Conservation (phyloP, 306 rosid genomes). For the Sicyos baderoa region DNA sequence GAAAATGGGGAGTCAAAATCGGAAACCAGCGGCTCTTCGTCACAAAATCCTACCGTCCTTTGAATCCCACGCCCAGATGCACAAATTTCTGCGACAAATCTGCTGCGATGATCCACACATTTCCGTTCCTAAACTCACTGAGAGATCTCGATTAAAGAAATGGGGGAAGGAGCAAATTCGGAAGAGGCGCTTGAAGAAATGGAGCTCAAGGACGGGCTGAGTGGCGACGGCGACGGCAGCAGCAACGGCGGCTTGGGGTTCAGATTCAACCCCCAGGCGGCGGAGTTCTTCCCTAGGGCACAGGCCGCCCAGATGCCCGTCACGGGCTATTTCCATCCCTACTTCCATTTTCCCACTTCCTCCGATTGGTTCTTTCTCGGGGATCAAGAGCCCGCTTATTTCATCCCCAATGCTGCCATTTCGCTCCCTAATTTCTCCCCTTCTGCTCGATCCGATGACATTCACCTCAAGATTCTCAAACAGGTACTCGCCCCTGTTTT, state of each 20-base stretch:
- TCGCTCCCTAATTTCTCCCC: constrained; percentile 43
- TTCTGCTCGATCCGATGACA: constrained; percentile 48
- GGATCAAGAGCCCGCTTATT: constrained; percentile 58
- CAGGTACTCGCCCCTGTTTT: constrained; percentile 45
- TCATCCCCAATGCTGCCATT: constrained; percentile 35
- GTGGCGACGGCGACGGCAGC: background rate
- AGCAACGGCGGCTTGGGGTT: constrained; percentile 24
- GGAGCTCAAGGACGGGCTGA: background rate
- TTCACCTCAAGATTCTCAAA: constrained; percentile 69
- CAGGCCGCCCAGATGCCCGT: constrained; percentile 55
- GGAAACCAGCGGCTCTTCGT: constrained; percentile 5
- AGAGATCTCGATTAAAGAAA: constrained; percentile 5
- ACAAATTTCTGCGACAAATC: constrained; percentile 10
- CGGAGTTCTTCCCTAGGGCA: constrained; percentile 86
- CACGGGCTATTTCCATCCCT: constrained; percentile 69
- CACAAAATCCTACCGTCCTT: background rate
- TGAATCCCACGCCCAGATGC: background rate
- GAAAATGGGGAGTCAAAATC: background rate
- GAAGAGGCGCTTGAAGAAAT: constrained; percentile 8
- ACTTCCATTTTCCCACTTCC: constrained; percentile 48
- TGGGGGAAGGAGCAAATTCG: constrained; percentile 28
- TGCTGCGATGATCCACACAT: background rate
- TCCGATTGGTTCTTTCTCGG: constrained; percentile 71
- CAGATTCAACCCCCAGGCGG: constrained; percentile 87
- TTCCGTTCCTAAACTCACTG: constrained; percentile 15